Percentiles rank a stretch among this genome's conserved stretches.
Conservation (phyloP, 257 asterid genomes). For the Perilla frutescens region DNA sequence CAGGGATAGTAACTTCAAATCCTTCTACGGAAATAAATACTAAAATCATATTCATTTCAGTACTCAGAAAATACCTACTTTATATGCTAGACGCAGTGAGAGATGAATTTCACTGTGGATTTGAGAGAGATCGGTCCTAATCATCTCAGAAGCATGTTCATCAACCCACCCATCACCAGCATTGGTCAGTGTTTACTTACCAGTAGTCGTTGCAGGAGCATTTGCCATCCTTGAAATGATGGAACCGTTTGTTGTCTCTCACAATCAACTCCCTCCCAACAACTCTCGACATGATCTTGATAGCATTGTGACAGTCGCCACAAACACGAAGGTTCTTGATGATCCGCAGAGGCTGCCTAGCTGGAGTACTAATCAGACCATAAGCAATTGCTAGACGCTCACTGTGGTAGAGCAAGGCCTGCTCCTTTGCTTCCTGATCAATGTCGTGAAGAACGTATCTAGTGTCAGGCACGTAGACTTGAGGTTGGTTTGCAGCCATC, state of each 20-base stretch:
- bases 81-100: conserved; percentile 13
- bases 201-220: conserved; percentile 97
- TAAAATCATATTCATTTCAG: conserved; percentile 31
- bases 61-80: conserved; percentile 15
- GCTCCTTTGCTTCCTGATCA: conserved; percentile 99
- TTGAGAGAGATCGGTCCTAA: background rate
- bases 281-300: conserved; percentile 95
- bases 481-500: conserved; percentile 84
- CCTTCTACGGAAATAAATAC: conserved; percentile 28
- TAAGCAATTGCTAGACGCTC: conserved; percentile 96
- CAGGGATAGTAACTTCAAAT: background rate
- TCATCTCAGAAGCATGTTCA: conserved; percentile 16
- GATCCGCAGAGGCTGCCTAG: conserved; percentile 84
- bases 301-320: conserved; percentile 94
- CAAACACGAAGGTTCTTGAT: conserved; percentile 90
- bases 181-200: conserved; percentile 43
- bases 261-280: conserved; percentile 96
- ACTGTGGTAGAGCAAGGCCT: conserved; percentile 89
- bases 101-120: conserved; percentile 23
- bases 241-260: conserved; percentile 88
- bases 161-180: conserved; percentile 1
- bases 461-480: conserved; percentile 91
- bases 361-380: conserved; percentile 91
- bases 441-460: conserved; percentile 95
- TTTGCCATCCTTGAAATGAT: conserved; percentile 92